phyloP scores from a whole-genome alignment of 2,329 filamentous ascomycete species.

The Verruconis gallopava region DNA sequence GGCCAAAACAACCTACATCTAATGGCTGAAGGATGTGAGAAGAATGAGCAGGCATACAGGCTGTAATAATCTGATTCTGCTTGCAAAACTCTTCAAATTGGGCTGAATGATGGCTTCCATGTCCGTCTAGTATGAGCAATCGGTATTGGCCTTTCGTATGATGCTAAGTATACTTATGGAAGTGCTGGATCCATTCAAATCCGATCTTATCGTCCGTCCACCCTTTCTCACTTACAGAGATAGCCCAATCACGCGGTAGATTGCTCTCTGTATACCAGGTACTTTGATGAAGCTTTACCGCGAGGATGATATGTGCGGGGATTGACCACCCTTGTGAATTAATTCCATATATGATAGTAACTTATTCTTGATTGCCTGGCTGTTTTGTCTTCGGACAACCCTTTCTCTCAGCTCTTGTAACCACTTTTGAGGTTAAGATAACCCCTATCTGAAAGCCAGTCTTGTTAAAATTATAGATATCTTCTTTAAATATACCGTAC shows the following conservation, averaged over 20 bases:
- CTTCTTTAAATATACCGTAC: constrained; percentile 28
- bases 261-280: neutral
- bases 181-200: constrained; percentile 10
- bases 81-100: constrained; percentile 2
- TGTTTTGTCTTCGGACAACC: constrained; percentile 10
- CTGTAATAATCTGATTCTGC: neutral
- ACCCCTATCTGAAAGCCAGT: too few species aligned
- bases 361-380: constrained; percentile 14
- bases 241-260: constrained; percentile 9
- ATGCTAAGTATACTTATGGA: constrained; percentile 10
- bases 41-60: too few species aligned
- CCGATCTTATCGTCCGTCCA: constrained; percentile 9
- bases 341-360: constrained; percentile 12
- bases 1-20: too few species aligned
- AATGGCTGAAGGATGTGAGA: too few species aligned
- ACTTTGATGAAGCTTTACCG: too few species aligned
- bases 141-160: too few species aligned
- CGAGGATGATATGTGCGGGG: too few species aligned
- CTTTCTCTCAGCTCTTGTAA: constrained; percentile 14
- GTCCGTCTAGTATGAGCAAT: constrained; percentile 7
- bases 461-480: too few species aligned
- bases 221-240: constrained; percentile 8
- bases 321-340: too few species aligned
- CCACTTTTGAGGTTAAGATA: too few species aligned
- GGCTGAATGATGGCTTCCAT: constrained; percentile 5